Conservation (phyloP, 2,329 filamentous ascomycete species). For the Plenodomus tracheiphilus region DNA sequence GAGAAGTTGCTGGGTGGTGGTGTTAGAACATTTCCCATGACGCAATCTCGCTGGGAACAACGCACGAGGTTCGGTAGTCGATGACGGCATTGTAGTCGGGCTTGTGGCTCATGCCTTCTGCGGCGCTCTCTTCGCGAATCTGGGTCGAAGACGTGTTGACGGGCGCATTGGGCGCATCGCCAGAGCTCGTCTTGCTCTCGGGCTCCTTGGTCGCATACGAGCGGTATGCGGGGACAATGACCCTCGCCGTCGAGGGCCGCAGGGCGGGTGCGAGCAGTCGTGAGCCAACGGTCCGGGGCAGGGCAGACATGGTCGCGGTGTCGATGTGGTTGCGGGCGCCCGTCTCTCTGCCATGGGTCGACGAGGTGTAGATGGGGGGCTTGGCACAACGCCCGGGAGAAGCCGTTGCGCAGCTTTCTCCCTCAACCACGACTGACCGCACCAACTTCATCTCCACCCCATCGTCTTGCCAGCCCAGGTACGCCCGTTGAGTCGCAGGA, state of each 20-base stretch:
- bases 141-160: constrained; percentile 50
- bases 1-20: constrained; percentile 73
- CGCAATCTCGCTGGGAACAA: constrained; percentile 3
- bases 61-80: constrained; percentile 91
- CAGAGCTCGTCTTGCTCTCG: constrained; percentile 37
- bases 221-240: constrained; percentile 32
- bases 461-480: constrained; percentile 44
- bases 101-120: constrained; percentile 64
- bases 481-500: constrained; percentile 17
- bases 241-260: constrained; percentile 30
- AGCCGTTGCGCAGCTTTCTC: constrained; percentile 35
- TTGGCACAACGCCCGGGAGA: constrained; percentile 28
- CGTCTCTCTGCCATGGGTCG: constrained; percentile 17
- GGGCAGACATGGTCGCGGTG: constrained; percentile 43
- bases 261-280: constrained; percentile 43
- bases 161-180: constrained; percentile 43
- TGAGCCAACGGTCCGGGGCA: constrained; percentile 47
- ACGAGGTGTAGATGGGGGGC: constrained; percentile 21
- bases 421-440: constrained; percentile 33
- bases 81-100: constrained; percentile 80
- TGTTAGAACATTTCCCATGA: constrained; percentile 20
- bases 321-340: constrained; percentile 16
- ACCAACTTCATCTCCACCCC: constrained; percentile 38
- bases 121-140: constrained; percentile 55
- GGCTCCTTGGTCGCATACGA: constrained; percentile 36